Evolutionary conservation across 331 rosid species (phyloP).

Genomic region (Quercus phellos): DNA sequence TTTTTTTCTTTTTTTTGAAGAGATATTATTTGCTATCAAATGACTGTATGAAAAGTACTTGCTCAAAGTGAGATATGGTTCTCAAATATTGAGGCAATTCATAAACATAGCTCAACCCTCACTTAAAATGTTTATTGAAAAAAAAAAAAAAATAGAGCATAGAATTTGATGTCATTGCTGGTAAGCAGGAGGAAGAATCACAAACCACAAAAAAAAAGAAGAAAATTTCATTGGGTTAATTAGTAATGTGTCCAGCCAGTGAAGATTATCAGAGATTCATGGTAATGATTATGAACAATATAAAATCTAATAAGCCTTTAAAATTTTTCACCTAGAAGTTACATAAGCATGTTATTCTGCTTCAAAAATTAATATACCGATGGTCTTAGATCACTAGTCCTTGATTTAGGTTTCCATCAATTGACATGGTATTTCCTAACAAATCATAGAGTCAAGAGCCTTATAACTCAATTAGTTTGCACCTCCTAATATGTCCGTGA

Average conservation of each 20-base stretch:
- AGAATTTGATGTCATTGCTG: neutral
- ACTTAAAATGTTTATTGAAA: no score
- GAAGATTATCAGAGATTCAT: neutral
- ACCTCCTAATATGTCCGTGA: fast-evolving
- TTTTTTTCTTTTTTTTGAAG: no score
- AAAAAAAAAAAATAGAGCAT: no score
- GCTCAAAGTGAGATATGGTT: neutral
- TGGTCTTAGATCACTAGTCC: no score
- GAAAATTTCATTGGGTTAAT: neutral
- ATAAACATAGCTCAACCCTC: neutral
- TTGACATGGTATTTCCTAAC: no score
- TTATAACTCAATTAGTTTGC: no score
- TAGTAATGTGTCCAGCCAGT: neutral
- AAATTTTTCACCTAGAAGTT: no score
- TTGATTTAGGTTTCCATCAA: no score
- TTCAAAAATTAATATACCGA: no score
- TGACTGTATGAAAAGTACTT: neutral
- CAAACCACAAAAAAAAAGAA: neutral
- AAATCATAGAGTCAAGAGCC: no score
- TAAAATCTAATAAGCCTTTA: no score
- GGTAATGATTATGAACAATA: neutral
- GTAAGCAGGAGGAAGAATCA: neutral
- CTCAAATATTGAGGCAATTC: neutral
- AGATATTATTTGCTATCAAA: neutral
- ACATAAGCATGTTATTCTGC: no score